Evolutionary conservation across 345 rosid genomes (phyloP), one percentile per base, ranked within the genome.

Genomic region (Jatropha curcas): DNA sequence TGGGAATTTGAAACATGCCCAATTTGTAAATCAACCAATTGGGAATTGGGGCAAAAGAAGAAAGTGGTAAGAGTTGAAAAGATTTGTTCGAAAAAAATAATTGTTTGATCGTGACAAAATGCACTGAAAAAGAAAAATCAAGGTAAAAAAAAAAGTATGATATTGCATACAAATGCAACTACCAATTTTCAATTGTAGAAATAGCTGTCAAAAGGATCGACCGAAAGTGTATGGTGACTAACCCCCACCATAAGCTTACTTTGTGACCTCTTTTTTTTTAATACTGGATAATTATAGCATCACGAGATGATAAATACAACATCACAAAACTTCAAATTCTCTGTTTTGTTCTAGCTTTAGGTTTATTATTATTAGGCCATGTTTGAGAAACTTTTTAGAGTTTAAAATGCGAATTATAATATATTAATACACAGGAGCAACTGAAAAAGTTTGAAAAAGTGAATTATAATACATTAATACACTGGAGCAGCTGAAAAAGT

Each of bases 131-230:
- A 4, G 2, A 35, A 35, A n/a, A 61, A 19, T 0, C 37, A 35
- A 46, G 10, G 68, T 17, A 41, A 45, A 14, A 4, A 17, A 24
- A 16, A n/a, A n/a, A n/a, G n/a, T n/a, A n/a, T n/a, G n/a, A n/a
- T 13, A 25, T 4, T 14, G 8, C 31, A 16, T 22, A 65, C 17
- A 10, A 0, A 65, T 6, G 33, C 22, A 43, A 13, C n/a, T 41
- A 37, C 41, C 5, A 5, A 39, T 65, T 45, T 65, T 65, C 55
- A 65, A 28, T 27, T 46, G 70, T n/a, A 46, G 70, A 46, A 48
- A 64, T 14, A 48, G 70, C 27, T 66, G 57, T 66, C 16, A 48
- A 9, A 48, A 2, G 41, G 45, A 41, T n/a, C n/a, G n/a, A 50
- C 43, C 41, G 41, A 30, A 66, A 66, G 58, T 31, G 43, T 1